Conservation (phyloP, 2,329 filamentous ascomycete genomes). For the Fusarium miscanthi region DNA sequence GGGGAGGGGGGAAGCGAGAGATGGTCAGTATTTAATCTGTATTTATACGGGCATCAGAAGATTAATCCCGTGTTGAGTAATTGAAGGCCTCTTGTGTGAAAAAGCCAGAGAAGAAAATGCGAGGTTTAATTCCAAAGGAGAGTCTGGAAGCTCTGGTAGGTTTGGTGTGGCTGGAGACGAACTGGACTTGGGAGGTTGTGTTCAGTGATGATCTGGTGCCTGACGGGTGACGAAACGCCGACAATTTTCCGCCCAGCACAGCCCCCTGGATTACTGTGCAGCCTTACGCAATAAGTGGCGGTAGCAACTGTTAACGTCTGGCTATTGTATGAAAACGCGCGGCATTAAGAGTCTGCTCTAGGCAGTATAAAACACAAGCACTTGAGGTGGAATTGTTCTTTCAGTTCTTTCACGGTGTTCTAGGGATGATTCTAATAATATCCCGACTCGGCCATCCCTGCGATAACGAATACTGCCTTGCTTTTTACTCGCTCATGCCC, state of each 20-base stretch:
- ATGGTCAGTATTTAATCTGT: conserved; percentile 24
- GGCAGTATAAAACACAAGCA: background rate
- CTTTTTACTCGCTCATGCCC: conserved; percentile 18
- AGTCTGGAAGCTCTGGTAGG: conserved; percentile 38
- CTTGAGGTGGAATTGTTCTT: background rate
- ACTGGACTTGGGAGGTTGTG: conserved; percentile 31
- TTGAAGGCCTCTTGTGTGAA: conserved; percentile 17
- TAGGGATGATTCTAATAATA: background rate
- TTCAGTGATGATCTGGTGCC: conserved; percentile 49
- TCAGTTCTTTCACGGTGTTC: background rate
- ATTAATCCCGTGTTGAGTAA: conserved; percentile 19
- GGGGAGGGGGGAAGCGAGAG: conserved; percentile 30
- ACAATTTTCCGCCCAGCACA: conserved; percentile 52
- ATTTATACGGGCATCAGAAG: conserved; percentile 45
- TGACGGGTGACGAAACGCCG: conserved; percentile 51
- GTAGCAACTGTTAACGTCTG: conserved; percentile 13
- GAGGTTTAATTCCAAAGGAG: conserved; percentile 39
- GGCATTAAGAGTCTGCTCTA: conserved; percentile 22
- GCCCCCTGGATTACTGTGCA: conserved; percentile 45
- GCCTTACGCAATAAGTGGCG: conserved; percentile 43
- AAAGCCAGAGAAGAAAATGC: conserved; percentile 31
- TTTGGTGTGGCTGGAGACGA: conserved; percentile 46
- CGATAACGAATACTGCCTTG: conserved; percentile 16
- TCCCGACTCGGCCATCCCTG: conserved; percentile 1
- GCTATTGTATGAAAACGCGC: conserved; percentile 23